phyloP scores from a whole-genome alignment of 176 grass and related monocot genomes.

The Triticum monococcum region DNA sequence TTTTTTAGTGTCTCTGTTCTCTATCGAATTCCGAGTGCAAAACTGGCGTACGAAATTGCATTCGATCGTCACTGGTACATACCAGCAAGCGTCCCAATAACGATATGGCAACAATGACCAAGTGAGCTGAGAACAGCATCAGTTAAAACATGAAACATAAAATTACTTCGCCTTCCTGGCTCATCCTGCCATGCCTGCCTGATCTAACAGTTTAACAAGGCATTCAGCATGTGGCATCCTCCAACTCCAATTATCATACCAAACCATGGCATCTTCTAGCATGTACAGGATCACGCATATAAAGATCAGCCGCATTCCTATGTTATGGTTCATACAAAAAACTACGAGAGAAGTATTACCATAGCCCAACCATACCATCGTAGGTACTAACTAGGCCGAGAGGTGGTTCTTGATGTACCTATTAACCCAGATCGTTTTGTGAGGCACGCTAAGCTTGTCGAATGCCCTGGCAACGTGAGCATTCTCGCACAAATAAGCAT shows the following conservation, averaged over 20 bases:
- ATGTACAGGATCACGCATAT: background rate
- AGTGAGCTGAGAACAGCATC: background rate
- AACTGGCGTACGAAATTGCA: background rate
- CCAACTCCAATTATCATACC: background rate
- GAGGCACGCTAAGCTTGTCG: background rate
- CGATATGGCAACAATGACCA: background rate
- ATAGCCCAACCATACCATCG: background rate
- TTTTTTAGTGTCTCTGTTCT: too few relatives aligned
- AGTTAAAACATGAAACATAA: background rate
- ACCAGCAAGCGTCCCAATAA: background rate
- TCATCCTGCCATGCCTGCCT: background rate
- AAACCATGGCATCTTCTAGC: background rate
- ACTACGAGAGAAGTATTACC: background rate
- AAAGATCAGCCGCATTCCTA: background rate
- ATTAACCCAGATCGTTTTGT: background rate
- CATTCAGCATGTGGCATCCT: conserved; percentile 2
- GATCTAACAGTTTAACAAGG: background rate
- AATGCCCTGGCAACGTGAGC: background rate
- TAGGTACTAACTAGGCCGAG: background rate
- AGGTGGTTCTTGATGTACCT: conserved; percentile 21
- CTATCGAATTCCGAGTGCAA: background rate
- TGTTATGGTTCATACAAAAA: background rate
- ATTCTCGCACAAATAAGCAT: background rate
- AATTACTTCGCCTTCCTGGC: background rate
- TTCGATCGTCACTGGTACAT: background rate